phyloP scores from a whole-genome alignment of 345 rosid genomes.

The Xanthoceras sorbifolium region DNA sequence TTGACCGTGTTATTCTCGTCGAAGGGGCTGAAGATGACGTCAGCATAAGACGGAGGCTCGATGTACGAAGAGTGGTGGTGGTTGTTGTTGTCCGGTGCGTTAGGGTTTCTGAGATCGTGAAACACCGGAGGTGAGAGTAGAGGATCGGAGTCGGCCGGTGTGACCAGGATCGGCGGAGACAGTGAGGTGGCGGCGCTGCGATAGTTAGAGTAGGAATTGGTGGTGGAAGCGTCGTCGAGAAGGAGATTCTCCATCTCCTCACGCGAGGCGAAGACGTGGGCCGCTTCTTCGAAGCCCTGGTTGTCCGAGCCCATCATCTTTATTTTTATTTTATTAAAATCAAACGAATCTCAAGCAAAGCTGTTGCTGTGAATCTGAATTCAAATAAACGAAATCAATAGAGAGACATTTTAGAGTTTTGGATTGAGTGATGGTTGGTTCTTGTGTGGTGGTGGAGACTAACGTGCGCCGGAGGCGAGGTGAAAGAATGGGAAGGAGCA shows the following conservation, averaged over 20 bases:
- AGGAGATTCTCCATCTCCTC: constrained; percentile 77
- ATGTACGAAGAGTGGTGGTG: constrained; percentile 45
- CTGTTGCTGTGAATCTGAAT: background rate
- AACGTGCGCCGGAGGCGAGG: constrained; percentile 23
- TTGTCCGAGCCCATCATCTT: constrained; percentile 92
- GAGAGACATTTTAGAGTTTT: background rate
- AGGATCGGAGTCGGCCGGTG: constrained; percentile 79
- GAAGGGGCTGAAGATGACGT: constrained; percentile 79
- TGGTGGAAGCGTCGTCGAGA: constrained; percentile 39
- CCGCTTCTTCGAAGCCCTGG: constrained; percentile 48
- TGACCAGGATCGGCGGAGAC: constrained; percentile 41
- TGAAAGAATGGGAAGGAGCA: constrained; percentile 18
- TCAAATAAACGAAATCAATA: background rate
- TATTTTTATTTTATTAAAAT: background rate
- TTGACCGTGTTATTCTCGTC: constrained; percentile 47
- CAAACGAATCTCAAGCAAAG: background rate
- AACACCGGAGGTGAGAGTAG: constrained; percentile 51
- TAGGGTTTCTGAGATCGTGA: constrained; percentile 41
- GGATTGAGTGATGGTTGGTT: background rate
- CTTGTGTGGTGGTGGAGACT: constrained; percentile 17
- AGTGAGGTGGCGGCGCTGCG: constrained; percentile 75
- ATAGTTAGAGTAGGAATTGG: constrained; percentile 43
- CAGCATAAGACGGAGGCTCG: constrained; percentile 93
- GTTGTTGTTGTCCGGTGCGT: constrained; percentile 30
- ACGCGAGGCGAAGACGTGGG: constrained; percentile 51